phyloP scores from a whole-genome alignment of 495 filamentous ascomycete species.

The Letharia columbiana region DNA sequence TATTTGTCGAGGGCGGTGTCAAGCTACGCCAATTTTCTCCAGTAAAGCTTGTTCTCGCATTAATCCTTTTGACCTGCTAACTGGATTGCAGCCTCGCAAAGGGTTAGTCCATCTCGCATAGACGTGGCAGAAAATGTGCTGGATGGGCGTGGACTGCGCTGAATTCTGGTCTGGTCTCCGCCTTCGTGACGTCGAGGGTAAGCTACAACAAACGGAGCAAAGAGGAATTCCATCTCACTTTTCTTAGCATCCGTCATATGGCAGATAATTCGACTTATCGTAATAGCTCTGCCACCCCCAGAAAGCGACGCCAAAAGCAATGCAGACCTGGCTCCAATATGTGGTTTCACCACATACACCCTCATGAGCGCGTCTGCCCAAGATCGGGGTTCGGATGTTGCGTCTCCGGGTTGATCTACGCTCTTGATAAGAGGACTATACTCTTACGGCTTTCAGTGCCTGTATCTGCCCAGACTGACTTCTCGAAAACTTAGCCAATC shows the following conservation, averaged over 20 bases:
- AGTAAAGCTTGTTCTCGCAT: slow-evolving; percentile 40
- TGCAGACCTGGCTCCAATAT: background rate
- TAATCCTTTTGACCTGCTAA: slow-evolving; percentile 18
- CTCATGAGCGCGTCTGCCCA: background rate
- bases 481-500: background rate
- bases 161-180: background rate
- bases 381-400: too few relatives aligned
- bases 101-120: slow-evolving; percentile 40
- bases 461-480: background rate
- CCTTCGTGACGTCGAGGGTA: background rate
- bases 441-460: background rate
- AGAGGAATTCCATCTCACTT: background rate
- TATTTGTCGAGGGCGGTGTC: slow-evolving; percentile 69
- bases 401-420: background rate
- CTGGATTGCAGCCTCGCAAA: slow-evolving; percentile 36
- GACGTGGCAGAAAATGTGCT: background rate
- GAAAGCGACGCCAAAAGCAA: background rate
- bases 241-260: background rate
- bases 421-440: background rate
- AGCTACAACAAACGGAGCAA: background rate
- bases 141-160: background rate
- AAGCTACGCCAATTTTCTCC: slow-evolving; percentile 72
- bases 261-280: background rate
- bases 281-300: background rate
- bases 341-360: background rate